Evolutionary conservation across 371 early-diverging fungal genomes (phyloP).

Genomic region (Rhizopus arrhizus): DNA sequence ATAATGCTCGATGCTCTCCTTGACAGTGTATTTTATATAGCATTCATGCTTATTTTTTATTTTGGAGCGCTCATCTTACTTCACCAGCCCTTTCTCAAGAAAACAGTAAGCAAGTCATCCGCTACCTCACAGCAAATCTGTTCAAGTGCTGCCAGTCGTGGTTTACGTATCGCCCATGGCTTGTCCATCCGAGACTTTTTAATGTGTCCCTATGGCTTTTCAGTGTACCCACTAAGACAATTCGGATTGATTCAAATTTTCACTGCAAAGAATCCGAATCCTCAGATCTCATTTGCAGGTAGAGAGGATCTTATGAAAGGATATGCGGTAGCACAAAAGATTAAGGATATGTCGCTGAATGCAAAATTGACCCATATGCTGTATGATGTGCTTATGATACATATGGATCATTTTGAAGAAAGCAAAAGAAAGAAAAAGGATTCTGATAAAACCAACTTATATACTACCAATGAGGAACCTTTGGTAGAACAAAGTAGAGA

Average conservation of each 20-base stretch:
- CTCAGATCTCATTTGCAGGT: constrained; percentile 26
- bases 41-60: constrained; percentile 38
- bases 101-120: constrained; percentile 18
- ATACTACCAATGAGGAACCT: no score
- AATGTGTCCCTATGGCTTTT: constrained; percentile 43
- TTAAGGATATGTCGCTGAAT: constrained; percentile 32
- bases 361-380: constrained; percentile 7
- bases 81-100: constrained; percentile 45
- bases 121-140: constrained; percentile 43
- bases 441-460: background rate
- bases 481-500: background rate
- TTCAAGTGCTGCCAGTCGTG: constrained; percentile 42
- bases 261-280: constrained; percentile 39
- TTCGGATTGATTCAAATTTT: constrained; percentile 44
- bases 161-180: constrained; percentile 34
- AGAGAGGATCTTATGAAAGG: constrained; percentile 33
- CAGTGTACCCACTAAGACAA: constrained; percentile 43
- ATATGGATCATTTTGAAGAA: constrained; percentile 13
- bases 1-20: background rate
- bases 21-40: constrained; percentile 12
- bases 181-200: constrained; percentile 34
- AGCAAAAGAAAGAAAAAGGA: background rate
- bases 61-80: constrained; percentile 38
- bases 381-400: constrained; percentile 4
- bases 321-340: constrained; percentile 20